phyloP scores from a whole-genome alignment of 2,329 filamentous ascomycete genomes.

The Leptoxyphium fumago region DNA sequence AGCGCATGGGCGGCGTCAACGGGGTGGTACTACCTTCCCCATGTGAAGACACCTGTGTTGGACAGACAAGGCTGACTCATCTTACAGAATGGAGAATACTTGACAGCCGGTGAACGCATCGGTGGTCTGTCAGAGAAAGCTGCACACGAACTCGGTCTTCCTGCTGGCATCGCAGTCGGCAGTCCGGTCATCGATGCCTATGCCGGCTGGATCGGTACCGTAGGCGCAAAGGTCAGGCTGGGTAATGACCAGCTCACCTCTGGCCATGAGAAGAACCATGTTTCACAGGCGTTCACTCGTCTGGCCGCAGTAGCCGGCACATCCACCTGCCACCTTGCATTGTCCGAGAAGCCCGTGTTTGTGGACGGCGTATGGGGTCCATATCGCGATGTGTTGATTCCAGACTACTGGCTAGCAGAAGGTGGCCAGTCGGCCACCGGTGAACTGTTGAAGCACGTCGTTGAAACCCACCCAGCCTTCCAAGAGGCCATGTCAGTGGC shows the following conservation, averaged over 20 bases:
- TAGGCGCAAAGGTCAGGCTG: constrained; percentile 86
- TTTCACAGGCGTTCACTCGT: constrained; percentile 83
- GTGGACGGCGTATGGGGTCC: constrained; percentile 95
- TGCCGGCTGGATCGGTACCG: constrained; percentile 95
- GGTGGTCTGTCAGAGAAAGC: constrained; percentile 75
- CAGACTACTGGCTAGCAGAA: constrained; percentile 91
- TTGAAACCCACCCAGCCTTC: constrained; percentile 89
- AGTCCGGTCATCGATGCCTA: constrained; percentile 98
- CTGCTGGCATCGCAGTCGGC: constrained; percentile 77
- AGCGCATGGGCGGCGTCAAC: constrained; percentile 85
- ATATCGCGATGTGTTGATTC: constrained; percentile 84
- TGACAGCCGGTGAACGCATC: constrained; percentile 83
- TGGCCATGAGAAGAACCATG: constrained; percentile 60
- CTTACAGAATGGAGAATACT: constrained; percentile 73
- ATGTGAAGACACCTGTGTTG: background rate
- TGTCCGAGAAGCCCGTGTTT: constrained; percentile 87
- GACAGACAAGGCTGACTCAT: constrained; percentile 15
- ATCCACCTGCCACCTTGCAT: constrained; percentile 91
- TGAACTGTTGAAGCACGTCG: constrained; percentile 82
- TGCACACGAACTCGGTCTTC: constrained; percentile 67
- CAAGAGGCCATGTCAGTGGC: constrained; percentile 65
- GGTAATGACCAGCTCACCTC: constrained; percentile 44
- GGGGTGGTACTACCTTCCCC: constrained; percentile 55
- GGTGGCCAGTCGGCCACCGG: constrained; percentile 94
- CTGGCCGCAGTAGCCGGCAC: constrained; percentile 91